Evolutionary conservation across 768 basidiomycete species (phyloP), one percentile per base, ranked within the genome.

Genomic region (Macrolepiota albuminosa): DNA sequence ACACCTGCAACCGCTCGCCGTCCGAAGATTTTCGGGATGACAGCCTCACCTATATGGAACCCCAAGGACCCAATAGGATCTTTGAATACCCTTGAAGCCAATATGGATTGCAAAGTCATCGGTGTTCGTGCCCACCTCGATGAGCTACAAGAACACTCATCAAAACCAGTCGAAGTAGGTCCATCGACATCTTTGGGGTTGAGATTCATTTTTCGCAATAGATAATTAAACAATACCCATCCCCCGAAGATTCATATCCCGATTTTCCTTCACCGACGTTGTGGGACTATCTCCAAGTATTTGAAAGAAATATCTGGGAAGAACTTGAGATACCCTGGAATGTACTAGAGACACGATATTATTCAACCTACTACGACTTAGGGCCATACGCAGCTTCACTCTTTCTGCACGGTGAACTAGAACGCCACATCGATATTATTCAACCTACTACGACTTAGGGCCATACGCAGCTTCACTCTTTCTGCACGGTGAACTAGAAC

Each of bases 11-110:
- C 66, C 45, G 31, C 53, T 1, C 66, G 74, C 21, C 78, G 88
- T n/a, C 90, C 91, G 10, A 93, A 90, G 69, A 78, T 96, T n/a
- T 91, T 95, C 61, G 94, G 94, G 3, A 89, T 96, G 87, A 95
- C 94, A 0, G 94, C 94, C 0, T 93, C 91, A 18, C 93, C 93
- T 0, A 85, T 93, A 29, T 93, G 89, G 88, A 89, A 91, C 62
- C 79, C 84, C 13, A 87, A 83, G 62, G 82, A 91, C 55, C 84
- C 91, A 0, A 70, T 75, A 21, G 81, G 80, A 26, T 89, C 89
- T 3, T 73, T 95, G 21, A 68, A 75, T 24, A 76, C 77, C 0
- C 75, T 93, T 3, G 91, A 95, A 70, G 74, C 75, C 46, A 91
- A 88, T 64, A 64, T 93, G 70, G 81, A 91, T 69, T 81, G 89